Evolutionary conservation across 768 basidiomycete genomes (phyloP).

Genomic region (Trametes gibbosa): DNA sequence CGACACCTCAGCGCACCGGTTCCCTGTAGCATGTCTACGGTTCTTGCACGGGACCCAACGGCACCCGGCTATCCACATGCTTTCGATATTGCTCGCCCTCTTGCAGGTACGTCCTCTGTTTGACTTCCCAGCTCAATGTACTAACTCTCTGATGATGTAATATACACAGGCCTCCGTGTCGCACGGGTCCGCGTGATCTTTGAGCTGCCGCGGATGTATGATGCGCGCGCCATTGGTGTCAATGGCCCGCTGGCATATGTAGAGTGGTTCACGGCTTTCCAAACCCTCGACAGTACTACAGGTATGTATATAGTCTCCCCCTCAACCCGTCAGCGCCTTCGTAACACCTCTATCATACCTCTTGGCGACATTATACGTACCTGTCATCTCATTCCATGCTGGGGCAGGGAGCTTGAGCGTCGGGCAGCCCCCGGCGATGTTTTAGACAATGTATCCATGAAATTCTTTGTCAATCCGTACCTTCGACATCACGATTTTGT

Average conservation of each 20-base stretch:
- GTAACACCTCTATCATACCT: neutral
- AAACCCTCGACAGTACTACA: neutral
- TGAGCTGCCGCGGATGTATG: neutral
- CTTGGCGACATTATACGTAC: neutral
- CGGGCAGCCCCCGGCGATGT: neutral
- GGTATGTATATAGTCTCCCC: neutral
- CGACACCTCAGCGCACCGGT: too few relatives aligned
- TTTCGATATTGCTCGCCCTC: too few relatives aligned
- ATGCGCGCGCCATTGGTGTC: neutral
- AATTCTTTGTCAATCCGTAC: constrained; percentile 4
- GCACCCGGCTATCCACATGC: too few relatives aligned
- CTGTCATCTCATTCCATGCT: neutral
- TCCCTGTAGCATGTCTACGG: too few relatives aligned
- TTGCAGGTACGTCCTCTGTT: too few relatives aligned
- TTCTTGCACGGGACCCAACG: too few relatives aligned
- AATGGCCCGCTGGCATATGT: neutral
- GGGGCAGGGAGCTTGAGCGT: neutral
- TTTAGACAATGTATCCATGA: neutral
- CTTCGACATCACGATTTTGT: neutral
- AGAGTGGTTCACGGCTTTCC: constrained; percentile 8
- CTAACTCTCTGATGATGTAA: too few relatives aligned
- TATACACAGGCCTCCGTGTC: neutral
- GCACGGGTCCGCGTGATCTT: constrained; percentile 4
- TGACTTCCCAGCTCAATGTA: too few relatives aligned
- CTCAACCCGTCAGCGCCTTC: neutral